phyloP scores from a whole-genome alignment of 257 asterid genomes.

The Haberlea rhodopensis region DNA sequence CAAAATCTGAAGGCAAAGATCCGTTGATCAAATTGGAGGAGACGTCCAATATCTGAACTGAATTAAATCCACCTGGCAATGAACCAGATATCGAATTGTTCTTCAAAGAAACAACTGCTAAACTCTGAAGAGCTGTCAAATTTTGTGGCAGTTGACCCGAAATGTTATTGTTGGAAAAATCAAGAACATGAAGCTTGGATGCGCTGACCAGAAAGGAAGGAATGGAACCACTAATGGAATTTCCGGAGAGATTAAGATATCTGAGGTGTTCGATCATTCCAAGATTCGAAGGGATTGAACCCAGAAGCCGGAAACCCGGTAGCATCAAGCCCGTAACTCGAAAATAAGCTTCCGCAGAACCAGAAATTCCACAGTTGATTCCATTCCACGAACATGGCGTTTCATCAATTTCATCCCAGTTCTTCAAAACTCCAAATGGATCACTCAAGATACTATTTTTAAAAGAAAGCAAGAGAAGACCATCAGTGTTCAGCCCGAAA shows the following conservation, averaged over 20 bases:
- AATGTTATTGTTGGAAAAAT: constrained; percentile 45
- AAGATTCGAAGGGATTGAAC: constrained; percentile 32
- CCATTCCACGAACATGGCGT: not conserved
- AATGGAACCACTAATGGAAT: constrained; percentile 46
- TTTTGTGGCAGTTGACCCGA: constrained; percentile 39
- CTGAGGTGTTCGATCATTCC: constrained; percentile 39
- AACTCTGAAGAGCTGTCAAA: constrained; percentile 3
- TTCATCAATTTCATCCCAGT: not conserved
- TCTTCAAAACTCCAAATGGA: not conserved
- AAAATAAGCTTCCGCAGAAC: not conserved
- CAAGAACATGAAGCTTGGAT: constrained; percentile 36
- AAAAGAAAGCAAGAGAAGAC: not conserved
- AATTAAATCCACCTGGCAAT: constrained; percentile 34
- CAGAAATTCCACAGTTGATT: not conserved
- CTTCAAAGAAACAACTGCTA: constrained; percentile 38
- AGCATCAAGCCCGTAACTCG: not conserved
- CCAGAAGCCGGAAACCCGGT: not conserved
- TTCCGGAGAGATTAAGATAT: constrained; percentile 39
- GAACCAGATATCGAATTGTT: constrained; percentile 38
- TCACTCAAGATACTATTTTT: not conserved
- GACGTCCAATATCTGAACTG: constrained; percentile 42
- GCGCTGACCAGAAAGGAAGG: constrained; percentile 30
- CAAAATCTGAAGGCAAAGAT: constrained; percentile 36
- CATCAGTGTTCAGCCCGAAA: not conserved
- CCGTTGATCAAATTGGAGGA: constrained; percentile 45